phyloP scores from a whole-genome alignment of 768 basidiomycete species.

The Naematelia encephala region DNA sequence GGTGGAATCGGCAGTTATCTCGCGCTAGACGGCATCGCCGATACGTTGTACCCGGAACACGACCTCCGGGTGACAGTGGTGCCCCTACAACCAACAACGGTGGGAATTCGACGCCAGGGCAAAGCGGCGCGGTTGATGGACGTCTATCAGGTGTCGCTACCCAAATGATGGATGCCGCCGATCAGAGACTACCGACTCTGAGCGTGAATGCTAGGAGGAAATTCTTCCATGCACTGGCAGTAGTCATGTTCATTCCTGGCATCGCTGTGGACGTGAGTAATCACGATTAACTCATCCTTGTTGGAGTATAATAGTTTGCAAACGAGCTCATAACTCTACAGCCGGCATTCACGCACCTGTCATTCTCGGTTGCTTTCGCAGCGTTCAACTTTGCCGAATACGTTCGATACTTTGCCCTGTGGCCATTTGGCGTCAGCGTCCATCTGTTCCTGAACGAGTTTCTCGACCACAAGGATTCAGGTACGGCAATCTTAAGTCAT shows the following conservation, averaged over 20 bases:
- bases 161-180: conserved; percentile 66
- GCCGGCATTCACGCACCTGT: conserved; percentile 94
- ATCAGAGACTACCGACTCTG: conserved; percentile 84
- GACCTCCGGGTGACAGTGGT: conserved; percentile 8
- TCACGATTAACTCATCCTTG: no score
- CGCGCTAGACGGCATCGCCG: conserved; percentile 66
- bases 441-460: conserved; percentile 98
- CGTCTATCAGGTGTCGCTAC: conserved; percentile 35
- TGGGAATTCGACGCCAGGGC: conserved; percentile 4
- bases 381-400: conserved; percentile 95
- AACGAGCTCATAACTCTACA: conserved; percentile 47
- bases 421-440: conserved; percentile 87
- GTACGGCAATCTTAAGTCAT: conserved; percentile 93
- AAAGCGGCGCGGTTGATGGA: background rate
- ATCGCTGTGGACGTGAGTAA: conserved; percentile 80
- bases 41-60: conserved; percentile 36
- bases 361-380: conserved; percentile 92
- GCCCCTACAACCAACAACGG: background rate
- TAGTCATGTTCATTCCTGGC: conserved; percentile 94
- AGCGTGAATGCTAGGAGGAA: conserved; percentile 89
- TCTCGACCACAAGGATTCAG: conserved; percentile 87
- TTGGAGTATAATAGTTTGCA: no score
- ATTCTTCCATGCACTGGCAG: conserved; percentile 93
- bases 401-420: conserved; percentile 95
- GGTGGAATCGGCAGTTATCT: conserved; percentile 88